Conservation (phyloP, 495 filamentous ascomycete genomes). For the Penicillium paradoxum region DNA sequence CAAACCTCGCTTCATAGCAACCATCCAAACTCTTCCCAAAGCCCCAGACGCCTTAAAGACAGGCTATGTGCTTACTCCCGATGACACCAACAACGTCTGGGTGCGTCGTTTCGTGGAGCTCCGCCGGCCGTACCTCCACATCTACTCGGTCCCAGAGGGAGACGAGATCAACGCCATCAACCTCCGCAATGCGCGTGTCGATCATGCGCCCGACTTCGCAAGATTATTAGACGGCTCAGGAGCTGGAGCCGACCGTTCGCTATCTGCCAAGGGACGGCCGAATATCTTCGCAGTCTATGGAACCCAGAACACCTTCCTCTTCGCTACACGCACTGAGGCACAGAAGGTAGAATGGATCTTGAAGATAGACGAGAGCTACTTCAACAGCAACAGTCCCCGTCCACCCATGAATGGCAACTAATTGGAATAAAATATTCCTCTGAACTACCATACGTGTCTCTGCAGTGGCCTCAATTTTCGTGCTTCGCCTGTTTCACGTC, state of each 20-base stretch:
- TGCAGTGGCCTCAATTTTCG: neutral
- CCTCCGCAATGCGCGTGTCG: constrained; percentile 76
- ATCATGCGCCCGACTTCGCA: constrained; percentile 81
- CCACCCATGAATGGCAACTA: constrained; percentile 23
- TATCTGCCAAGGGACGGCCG: constrained; percentile 49
- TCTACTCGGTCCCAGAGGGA: constrained; percentile 75
- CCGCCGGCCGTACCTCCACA: constrained; percentile 84
- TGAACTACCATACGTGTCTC: neutral
- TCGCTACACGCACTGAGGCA: constrained; percentile 77
- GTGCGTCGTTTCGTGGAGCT: constrained; percentile 89
- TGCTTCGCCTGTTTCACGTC: constrained; percentile 15
- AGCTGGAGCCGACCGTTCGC: constrained; percentile 22
- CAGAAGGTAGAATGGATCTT: constrained; percentile 96
- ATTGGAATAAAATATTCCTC: neutral
- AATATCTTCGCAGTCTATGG: constrained; percentile 93
- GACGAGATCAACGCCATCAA: constrained; percentile 89
- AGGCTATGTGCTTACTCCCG: constrained; percentile 77
- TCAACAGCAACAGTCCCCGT: constrained; percentile 37
- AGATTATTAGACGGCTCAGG: constrained; percentile 58
- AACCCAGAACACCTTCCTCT: constrained; percentile 88
- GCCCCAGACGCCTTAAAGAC: constrained; percentile 71
- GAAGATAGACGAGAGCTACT: constrained; percentile 62
- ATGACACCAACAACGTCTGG: constrained; percentile 69
- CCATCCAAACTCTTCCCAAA: constrained; percentile 66
- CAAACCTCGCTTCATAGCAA: constrained; percentile 59